These are phyloP conservation scores for Raffaelea albimanens DNA, from an alignment of 2,329 filamentous ascomycete species.

Conservation along the genomic window DNA sequence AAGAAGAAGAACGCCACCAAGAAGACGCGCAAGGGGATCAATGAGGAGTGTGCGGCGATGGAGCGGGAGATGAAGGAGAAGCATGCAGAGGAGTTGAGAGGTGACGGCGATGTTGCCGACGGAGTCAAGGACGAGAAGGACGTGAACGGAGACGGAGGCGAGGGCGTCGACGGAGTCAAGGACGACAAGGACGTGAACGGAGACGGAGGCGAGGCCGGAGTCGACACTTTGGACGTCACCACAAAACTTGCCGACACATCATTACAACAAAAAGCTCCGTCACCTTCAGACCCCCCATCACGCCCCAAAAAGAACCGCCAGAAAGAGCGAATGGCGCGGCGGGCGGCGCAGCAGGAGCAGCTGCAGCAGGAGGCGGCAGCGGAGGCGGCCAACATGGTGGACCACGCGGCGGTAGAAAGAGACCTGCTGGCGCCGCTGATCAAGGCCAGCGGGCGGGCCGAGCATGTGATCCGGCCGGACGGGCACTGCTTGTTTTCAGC, in stretches of 20 bases:
- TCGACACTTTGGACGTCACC: constrained; percentile 5
- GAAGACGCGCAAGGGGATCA: constrained; percentile 67
- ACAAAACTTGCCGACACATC: constrained; percentile 8
- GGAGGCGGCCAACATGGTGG: constrained; percentile 66
- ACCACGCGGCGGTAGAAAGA: constrained; percentile 62
- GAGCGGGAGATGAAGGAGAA: constrained; percentile 57
- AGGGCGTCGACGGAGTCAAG: constrained; percentile 14
- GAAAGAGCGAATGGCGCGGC: constrained; percentile 81
- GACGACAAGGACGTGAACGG: constrained; percentile 3
- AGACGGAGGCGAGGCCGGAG: constrained; percentile 5
- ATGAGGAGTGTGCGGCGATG: constrained; percentile 63
- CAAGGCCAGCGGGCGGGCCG: constrained; percentile 50
- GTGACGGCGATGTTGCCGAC: constrained; percentile 16
- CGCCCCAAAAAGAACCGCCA: constrained; percentile 77
- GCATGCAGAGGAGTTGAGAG: constrained; percentile 52
- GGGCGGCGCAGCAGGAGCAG: constrained; percentile 75
- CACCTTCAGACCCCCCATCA: constrained; percentile 12
- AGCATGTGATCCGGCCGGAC: constrained; percentile 77
- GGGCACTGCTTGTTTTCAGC: constrained; percentile 94
- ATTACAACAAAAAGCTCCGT: constrained; percentile 13
- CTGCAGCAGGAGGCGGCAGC: constrained; percentile 56
- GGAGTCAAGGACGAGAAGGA: constrained; percentile 8
- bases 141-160: constrained; percentile 12
- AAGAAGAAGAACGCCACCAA: constrained; percentile 98
- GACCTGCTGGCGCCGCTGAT: constrained; percentile 62